These are phyloP conservation scores for Rhodotorula graminis DNA, from an alignment of 768 basidiomycete genomes.

Conservation along the genomic window DNA sequence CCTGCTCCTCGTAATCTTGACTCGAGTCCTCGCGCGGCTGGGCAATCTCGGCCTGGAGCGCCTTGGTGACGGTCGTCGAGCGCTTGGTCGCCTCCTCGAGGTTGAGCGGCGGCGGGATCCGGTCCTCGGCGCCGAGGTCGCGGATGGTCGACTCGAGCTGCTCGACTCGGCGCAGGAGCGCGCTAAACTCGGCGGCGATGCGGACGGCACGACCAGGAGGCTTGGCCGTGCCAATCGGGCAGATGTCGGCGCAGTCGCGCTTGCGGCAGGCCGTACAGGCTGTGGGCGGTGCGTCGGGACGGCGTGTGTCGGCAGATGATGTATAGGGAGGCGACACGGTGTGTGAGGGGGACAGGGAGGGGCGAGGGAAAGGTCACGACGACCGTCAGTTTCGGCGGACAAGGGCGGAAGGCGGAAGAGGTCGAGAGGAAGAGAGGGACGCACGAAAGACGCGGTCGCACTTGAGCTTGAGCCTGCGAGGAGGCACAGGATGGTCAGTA, in stretches of 20 bases:
- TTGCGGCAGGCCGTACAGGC: slow-evolving; percentile 14
- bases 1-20: neutral
- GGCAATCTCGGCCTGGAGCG: slow-evolving; percentile 12
- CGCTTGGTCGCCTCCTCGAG: slow-evolving; percentile 11
- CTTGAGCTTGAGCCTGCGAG: slow-evolving; percentile 24
- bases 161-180: slow-evolving; percentile 13
- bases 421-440: neutral
- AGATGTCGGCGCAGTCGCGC: slow-evolving; percentile 21
- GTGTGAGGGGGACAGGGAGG: too few relatives aligned
- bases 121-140: slow-evolving; percentile 8
- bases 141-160: slow-evolving; percentile 6
- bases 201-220: slow-evolving; percentile 26
- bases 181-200: slow-evolving; percentile 25
- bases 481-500: neutral
- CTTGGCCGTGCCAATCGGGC: slow-evolving; percentile 9
- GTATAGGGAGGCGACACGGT: neutral
- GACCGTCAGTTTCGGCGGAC: too few relatives aligned
- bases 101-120: slow-evolving; percentile 17
- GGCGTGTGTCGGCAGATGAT: neutral
- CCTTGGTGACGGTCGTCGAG: slow-evolving; percentile 8
- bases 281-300: neutral
- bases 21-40: neutral
- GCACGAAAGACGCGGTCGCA: slow-evolving; percentile 25
- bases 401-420: too few relatives aligned
- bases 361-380: neutral